Evolutionary conservation across 306 rosid genomes (phyloP).

Genomic region (Castanea sativa): DNA sequence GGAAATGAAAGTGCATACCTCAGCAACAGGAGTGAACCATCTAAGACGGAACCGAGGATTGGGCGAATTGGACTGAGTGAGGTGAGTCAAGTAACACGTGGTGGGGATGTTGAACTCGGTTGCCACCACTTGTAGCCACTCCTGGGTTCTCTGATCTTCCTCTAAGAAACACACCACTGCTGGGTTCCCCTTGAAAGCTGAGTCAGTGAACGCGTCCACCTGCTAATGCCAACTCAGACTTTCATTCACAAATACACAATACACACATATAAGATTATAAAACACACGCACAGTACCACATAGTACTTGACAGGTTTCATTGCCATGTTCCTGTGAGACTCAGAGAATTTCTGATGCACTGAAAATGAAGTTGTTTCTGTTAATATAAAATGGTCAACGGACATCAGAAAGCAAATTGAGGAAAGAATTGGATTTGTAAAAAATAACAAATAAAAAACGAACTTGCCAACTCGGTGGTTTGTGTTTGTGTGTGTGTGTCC

Average conservation of each 20-base stretch:
- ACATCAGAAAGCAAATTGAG: too few species aligned
- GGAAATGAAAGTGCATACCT: slow-evolving; percentile 31
- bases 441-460: too few species aligned
- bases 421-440: too few species aligned
- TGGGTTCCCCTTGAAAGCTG: slow-evolving; percentile 71
- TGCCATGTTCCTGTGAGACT: slow-evolving; percentile 29
- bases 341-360: too few species aligned
- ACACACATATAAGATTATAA: background rate
- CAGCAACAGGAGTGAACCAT: slow-evolving; percentile 76
- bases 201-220: slow-evolving; percentile 70
- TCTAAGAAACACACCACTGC: slow-evolving; percentile 69
- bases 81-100: slow-evolving; percentile 45
- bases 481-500: too few species aligned
- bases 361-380: too few species aligned
- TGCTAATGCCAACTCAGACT: slow-evolving; percentile 15
- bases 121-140: slow-evolving; percentile 62
- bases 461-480: too few species aligned
- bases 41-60: slow-evolving; percentile 58
- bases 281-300: slow-evolving; percentile 39
- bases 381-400: too few species aligned
- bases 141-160: slow-evolving; percentile 43
- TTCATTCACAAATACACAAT: background rate
- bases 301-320: slow-evolving; percentile 46
- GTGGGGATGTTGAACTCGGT: slow-evolving; percentile 58
- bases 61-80: slow-evolving; percentile 15